Evolutionary conservation across 2,329 filamentous ascomycete genomes (phyloP).

Genomic region (Didymella sp.): DNA sequence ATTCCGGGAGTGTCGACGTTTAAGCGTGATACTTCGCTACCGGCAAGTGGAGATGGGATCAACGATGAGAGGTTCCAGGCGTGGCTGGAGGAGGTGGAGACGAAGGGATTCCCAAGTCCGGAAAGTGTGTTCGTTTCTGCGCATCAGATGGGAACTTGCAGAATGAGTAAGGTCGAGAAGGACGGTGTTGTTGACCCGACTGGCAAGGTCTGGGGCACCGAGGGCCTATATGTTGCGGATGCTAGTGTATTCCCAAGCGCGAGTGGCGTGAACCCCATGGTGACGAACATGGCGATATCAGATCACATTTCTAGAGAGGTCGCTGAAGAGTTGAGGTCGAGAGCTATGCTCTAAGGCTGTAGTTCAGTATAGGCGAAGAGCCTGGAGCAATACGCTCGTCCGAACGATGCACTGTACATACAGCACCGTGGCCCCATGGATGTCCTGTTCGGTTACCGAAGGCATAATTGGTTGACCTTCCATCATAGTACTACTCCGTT

Average conservation of each 20-base stretch:
- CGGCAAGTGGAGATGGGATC: constrained; percentile 52
- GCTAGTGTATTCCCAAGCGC: constrained; percentile 78
- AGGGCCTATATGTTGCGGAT: constrained; percentile 74
- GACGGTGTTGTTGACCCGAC: constrained; percentile 54
- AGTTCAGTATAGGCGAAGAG: no score
- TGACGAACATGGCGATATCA: constrained; percentile 69
- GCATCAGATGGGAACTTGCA: constrained; percentile 81
- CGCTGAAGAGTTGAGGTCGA: constrained; percentile 33
- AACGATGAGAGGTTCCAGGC: constrained; percentile 66
- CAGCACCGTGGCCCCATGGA: no score
- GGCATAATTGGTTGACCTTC: not conserved
- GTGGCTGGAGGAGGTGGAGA: constrained; percentile 65
- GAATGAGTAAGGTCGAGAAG: constrained; percentile 65
- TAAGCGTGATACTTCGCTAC: constrained; percentile 50
- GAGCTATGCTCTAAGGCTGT: constrained; percentile 19
- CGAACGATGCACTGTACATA: no score
- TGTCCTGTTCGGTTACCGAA: not conserved
- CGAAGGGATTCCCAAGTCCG: constrained; percentile 58
- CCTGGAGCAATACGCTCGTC: no score
- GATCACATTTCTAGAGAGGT: constrained; percentile 47
- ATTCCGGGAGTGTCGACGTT: constrained; percentile 71
- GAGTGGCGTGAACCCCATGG: constrained; percentile 83
- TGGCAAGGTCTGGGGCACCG: constrained; percentile 66
- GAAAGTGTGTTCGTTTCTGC: constrained; percentile 69
- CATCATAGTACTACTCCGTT: not conserved